Conservation (phyloP, 805 yeast species). For the Suhomyces tanzawaensis region DNA sequence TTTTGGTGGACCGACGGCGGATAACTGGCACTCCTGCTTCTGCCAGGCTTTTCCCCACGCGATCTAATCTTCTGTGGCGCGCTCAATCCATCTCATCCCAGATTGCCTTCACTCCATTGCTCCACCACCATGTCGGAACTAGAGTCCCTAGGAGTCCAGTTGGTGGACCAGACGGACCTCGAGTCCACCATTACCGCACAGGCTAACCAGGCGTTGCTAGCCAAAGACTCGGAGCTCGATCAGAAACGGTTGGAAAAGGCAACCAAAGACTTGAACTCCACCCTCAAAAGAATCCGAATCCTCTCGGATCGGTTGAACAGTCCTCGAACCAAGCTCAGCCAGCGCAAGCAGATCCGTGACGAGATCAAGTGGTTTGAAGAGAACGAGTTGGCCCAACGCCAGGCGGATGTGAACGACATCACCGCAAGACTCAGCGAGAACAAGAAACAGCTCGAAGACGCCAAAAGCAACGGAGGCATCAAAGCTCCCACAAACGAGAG, state of each 20-base stretch:
- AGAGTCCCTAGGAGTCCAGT: slow-evolving; percentile 35
- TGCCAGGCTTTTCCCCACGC: too few species aligned
- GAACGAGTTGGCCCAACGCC: slow-evolving; percentile 52
- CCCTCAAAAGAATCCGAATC: slow-evolving; percentile 40
- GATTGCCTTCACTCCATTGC: too few species aligned
- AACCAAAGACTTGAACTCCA: slow-evolving; percentile 42
- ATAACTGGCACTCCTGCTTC: too few species aligned
- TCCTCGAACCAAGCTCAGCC: slow-evolving; percentile 64
- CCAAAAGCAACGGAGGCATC: slow-evolving; percentile 12
- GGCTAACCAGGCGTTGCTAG: slow-evolving; percentile 61
- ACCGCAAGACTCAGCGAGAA: slow-evolving; percentile 32
- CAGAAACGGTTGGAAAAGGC: slow-evolving; percentile 72
- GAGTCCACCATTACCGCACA: slow-evolving; percentile 68
- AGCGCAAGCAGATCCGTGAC: slow-evolving; percentile 49
- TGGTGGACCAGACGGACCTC: slow-evolving; percentile 74
- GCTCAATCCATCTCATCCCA: too few species aligned
- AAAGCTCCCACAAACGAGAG: slow-evolving; percentile 27
- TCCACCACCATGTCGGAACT: not conserved
- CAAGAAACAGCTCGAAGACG: slow-evolving; percentile 36
- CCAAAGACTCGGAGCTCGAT: slow-evolving; percentile 72
- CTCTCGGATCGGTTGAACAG: slow-evolving; percentile 49
- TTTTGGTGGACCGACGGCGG: too few species aligned
- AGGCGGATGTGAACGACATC: slow-evolving; percentile 60
- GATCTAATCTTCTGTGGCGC: too few species aligned
- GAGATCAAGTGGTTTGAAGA: slow-evolving; percentile 53